Evolutionary conservation across 208 protist species (phyloP).

Genomic region (Leishmania gerbilli): DNA sequence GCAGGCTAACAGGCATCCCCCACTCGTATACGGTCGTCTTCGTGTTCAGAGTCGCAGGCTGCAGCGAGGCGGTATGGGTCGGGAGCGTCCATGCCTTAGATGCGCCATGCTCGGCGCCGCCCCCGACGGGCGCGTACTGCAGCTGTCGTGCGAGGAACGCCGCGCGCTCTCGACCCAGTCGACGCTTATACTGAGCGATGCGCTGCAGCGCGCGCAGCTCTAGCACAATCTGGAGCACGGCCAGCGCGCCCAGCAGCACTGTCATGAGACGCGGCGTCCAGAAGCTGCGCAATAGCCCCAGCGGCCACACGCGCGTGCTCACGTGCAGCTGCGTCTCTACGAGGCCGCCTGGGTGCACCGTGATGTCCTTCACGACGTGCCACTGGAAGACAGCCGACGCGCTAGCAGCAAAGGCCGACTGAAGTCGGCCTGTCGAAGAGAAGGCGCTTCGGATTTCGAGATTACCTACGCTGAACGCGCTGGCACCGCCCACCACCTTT

Average conservation of each 20-base stretch:
- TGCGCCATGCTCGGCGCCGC: not conserved
- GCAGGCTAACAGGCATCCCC: constrained; percentile 16
- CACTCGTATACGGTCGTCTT: constrained; percentile 17
- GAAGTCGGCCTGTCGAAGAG: not conserved
- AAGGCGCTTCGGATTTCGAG: not conserved
- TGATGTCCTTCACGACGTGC: constrained; percentile 40
- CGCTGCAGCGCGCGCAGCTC: constrained; percentile 38
- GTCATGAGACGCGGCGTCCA: constrained; percentile 19
- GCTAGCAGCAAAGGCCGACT: not conserved
- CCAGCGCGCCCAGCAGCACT: constrained; percentile 30
- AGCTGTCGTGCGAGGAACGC: constrained; percentile 10
- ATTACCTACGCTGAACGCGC: not conserved
- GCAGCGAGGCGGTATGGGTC: not conserved
- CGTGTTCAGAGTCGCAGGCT: not conserved
- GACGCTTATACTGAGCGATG: constrained; percentile 21
- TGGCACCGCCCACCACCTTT: not conserved
- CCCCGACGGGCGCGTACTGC: not conserved
- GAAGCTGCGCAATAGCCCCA: constrained; percentile 18
- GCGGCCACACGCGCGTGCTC: constrained; percentile 29
- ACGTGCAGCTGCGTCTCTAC: constrained; percentile 50
- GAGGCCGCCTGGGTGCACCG: constrained; percentile 43
- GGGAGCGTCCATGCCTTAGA: not conserved
- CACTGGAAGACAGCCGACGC: constrained; percentile 40
- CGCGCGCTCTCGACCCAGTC: constrained; percentile 8
- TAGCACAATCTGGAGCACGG: constrained; percentile 35